Evolutionary conservation across 176 grass and related monocot species (phyloP), one percentile per base, ranked within the genome.

Genomic region (Tuctoria greenei): DNA sequence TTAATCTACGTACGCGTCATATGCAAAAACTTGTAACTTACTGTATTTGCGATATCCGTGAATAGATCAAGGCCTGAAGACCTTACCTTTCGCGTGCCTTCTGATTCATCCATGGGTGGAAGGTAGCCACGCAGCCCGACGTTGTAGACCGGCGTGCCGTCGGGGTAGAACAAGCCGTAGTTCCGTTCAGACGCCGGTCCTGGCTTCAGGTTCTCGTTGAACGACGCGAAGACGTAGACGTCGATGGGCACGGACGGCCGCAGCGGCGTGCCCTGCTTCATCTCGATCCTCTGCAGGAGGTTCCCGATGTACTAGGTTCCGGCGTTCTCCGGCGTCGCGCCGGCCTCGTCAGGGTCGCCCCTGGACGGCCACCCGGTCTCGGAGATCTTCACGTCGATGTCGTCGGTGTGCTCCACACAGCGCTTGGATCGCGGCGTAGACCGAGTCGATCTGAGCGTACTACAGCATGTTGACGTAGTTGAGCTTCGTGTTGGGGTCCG

Each of bases 381-480:
- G 42, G 95, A 97, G 78, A 97, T 81, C 86, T 85, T 93, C 21
- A 93, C 81, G 18, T 92, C 95, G 28, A 97, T 49, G 49, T 91
- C 49, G 49, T 91, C 91, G 6, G 81, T 17, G 78, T 90, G 86
- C 0, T 86, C 91, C 75, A n/a, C n/a, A n/a, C n/a, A 87, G 79
- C 17, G 79, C 82, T 59, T 85, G 84, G 41, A 97, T 69, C 4
- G 95, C 95, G 1, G 91, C 70, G 81, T 91, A 87, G 20, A 97
- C 95, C 2, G 91, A 85, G 71, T 93, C 91, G 4, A 97, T 50
- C 86, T 97, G 95, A 4, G 95, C n/a, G n/a, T n/a, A 91, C 61
- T 85, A 93, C n/a, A 97, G 67, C 95, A 97, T 97, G 95, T 97
- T 97, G 76, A 90, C 95, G 79, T 97, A 97, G 79, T 79, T 91